Percentiles rank a stretch among this genome's conserved stretches.
Evolutionary conservation across 2,329 filamentous ascomycete species (phyloP).

Genomic region (Curvularia hawaiiensis): DNA sequence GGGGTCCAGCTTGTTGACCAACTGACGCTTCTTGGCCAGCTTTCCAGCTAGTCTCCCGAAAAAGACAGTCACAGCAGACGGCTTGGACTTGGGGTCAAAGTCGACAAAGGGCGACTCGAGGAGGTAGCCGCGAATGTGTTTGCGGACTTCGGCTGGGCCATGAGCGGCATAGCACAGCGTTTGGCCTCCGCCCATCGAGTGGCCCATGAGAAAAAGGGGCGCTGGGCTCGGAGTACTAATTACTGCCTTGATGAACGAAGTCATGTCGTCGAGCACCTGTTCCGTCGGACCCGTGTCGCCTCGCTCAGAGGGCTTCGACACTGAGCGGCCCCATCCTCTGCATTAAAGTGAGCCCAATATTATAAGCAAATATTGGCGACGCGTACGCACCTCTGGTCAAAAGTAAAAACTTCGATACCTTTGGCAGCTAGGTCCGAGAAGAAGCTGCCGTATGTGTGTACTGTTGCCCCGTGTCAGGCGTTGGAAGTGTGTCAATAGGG

Average conservation of each 20-base stretch:
- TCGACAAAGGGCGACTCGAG: slow-evolving; percentile 80
- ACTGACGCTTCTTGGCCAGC: slow-evolving; percentile 70
- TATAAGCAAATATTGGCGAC: neutral
- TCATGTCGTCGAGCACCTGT: slow-evolving; percentile 77
- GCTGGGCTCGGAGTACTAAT: slow-evolving; percentile 59
- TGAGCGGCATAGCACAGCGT: slow-evolving; percentile 64
- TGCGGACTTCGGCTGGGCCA: slow-evolving; percentile 58
- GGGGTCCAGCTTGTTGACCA: slow-evolving; percentile 68
- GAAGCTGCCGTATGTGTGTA: slow-evolving; percentile 76
- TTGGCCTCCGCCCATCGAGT: slow-evolving; percentile 89
- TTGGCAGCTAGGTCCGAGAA: slow-evolving; percentile 71
- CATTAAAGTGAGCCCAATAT: slow-evolving; percentile 6
- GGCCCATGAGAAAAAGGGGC: slow-evolving; percentile 84
- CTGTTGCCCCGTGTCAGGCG: slow-evolving; percentile 40
- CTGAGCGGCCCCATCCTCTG: slow-evolving; percentile 81
- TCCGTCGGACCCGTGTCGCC: slow-evolving; percentile 77
- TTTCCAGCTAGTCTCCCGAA: slow-evolving; percentile 70
- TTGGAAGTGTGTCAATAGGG: neutral
- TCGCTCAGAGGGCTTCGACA: slow-evolving; percentile 63
- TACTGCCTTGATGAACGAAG: slow-evolving; percentile 70
- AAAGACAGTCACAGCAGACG: slow-evolving; percentile 66
- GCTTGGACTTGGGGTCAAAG: slow-evolving; percentile 69
- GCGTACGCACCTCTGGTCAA: slow-evolving; percentile 70
- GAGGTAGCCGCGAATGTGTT: slow-evolving; percentile 72
- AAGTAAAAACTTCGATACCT: slow-evolving; percentile 76